Evolutionary conservation across 2,329 filamentous ascomycete genomes (phyloP).

Genomic region (Sphaerostilbella broomeana): DNA sequence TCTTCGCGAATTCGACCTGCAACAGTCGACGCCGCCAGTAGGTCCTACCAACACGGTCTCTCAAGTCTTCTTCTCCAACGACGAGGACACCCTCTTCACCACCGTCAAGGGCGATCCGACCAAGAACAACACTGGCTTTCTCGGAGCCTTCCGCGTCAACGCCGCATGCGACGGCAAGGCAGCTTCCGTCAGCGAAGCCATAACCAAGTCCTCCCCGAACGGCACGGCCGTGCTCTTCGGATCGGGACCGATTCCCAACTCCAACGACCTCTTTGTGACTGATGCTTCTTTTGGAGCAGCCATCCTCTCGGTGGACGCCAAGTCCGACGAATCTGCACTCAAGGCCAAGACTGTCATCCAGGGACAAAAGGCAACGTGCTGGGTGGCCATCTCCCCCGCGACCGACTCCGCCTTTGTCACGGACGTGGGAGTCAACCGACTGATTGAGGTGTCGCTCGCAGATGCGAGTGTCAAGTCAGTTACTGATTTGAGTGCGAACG

Average conservation of each 20-base stretch:
- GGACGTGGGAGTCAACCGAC: constrained; percentile 43
- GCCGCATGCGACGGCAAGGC: background rate
- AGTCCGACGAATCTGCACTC: constrained; percentile 26
- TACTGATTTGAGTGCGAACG: constrained; percentile 38
- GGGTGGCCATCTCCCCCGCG: constrained; percentile 43
- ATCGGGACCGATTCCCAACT: constrained; percentile 38
- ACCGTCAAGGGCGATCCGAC: constrained; percentile 55
- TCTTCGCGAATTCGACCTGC: constrained; percentile 41
- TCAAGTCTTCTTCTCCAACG: constrained; percentile 52
- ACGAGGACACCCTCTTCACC: constrained; percentile 44
- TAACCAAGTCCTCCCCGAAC: constrained; percentile 34
- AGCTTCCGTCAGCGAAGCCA: constrained; percentile 22
- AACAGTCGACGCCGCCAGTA: constrained; percentile 50
- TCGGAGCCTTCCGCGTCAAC: constrained; percentile 43
- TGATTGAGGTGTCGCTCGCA: constrained; percentile 49
- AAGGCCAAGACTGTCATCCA: constrained; percentile 36
- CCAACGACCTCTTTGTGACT: constrained; percentile 43
- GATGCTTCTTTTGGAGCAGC: constrained; percentile 53
- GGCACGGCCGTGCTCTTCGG: constrained; percentile 56
- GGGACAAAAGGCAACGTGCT: constrained; percentile 52
- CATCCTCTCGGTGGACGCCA: constrained; percentile 37
- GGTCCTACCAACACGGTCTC: constrained; percentile 55
- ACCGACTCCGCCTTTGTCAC: constrained; percentile 52
- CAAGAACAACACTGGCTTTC: constrained; percentile 49
- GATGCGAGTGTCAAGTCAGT: constrained; percentile 41